A percentile compares a stretch with the other conserved stretches of the same genome.
These are phyloP conservation scores for Globisporangium apiculatum DNA, from an alignment of 352 stramenopile species.

Conservation along the genomic window DNA sequence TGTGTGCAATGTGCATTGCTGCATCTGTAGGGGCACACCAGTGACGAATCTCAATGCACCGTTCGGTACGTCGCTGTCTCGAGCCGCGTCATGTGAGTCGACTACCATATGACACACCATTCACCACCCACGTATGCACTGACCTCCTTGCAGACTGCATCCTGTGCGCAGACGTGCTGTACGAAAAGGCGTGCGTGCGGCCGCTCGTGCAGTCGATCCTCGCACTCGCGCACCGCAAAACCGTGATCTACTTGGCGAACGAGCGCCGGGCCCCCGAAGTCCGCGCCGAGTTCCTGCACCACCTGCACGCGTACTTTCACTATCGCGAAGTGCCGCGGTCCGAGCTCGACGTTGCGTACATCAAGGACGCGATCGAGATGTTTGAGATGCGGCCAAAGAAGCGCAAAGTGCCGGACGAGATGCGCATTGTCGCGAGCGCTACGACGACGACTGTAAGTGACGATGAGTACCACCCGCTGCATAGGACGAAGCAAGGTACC, in stretches of 20 bases:
- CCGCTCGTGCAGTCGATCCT: conserved; percentile 76
- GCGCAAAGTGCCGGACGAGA: conserved; percentile 59
- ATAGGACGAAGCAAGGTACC: conserved; percentile 13
- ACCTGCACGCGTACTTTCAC: conserved; percentile 67
- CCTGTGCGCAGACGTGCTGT: conserved; percentile 75
- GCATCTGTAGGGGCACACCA: conserved; percentile 42
- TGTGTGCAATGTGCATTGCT: neutral
- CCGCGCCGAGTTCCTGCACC: conserved; percentile 54
- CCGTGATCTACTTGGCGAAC: conserved; percentile 70
- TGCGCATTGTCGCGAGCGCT: conserved; percentile 39
- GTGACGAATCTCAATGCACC: conserved; percentile 41
- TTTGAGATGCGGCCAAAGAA: conserved; percentile 76
- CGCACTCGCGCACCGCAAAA: conserved; percentile 70
- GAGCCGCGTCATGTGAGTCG: no score
- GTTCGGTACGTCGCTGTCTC: conserved; percentile 23
- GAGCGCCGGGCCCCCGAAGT: conserved; percentile 58
- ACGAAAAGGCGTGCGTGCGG: conserved; percentile 70
- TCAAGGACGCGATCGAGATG: conserved; percentile 72
- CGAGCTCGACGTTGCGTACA: conserved; percentile 55
- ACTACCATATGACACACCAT: neutral
- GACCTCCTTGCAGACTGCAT: conserved; percentile 41
- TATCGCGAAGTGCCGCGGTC: conserved; percentile 58
- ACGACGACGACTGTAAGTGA: conserved; percentile 11
- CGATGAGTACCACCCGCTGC: conserved; percentile 38
- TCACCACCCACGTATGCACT: neutral